A percentile compares a stretch with the other conserved stretches of the same genome.
phyloP scores from a whole-genome alignment of 2,329 filamentous ascomycete species.

The Cordyceps tenuipes region DNA sequence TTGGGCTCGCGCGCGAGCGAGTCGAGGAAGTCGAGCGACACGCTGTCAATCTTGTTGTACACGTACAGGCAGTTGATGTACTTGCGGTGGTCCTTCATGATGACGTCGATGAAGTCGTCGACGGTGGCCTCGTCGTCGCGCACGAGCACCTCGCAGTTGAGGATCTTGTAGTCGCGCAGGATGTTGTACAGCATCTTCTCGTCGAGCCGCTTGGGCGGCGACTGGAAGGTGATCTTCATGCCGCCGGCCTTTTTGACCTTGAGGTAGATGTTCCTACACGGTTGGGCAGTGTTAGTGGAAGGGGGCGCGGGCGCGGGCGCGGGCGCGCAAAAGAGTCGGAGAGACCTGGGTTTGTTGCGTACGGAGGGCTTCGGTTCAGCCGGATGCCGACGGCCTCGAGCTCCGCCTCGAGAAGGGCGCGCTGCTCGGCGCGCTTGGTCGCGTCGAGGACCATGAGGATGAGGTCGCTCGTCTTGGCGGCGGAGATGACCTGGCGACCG shows the following conservation, averaged over 20 bases:
- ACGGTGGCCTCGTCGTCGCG: conserved; percentile 93
- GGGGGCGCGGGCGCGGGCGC: not conserved
- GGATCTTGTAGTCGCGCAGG: conserved; percentile 94
- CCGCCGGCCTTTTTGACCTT: conserved; percentile 93
- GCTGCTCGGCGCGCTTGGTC: conserved; percentile 91
- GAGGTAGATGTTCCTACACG: conserved; percentile 80
- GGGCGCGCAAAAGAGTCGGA: no score
- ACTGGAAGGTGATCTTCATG: conserved; percentile 96
- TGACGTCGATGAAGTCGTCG: conserved; percentile 97
- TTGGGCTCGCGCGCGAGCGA: conserved; percentile 84
- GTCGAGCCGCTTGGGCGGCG: conserved; percentile 82
- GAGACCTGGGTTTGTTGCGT: no score
- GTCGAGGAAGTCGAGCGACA: conserved; percentile 89
- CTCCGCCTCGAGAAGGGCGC: conserved; percentile 81
- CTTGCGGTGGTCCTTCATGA: conserved; percentile 98
- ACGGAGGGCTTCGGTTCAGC: conserved; percentile 85
- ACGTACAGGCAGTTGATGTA: conserved; percentile 95
- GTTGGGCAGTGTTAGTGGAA: not conserved
- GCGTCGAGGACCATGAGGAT: conserved; percentile 96
- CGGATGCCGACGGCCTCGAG: conserved; percentile 92
- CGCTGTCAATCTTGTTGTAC: conserved; percentile 98
- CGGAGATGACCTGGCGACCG: conserved; percentile 92
- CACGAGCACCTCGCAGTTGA: conserved; percentile 93
- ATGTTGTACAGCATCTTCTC: conserved; percentile 99
- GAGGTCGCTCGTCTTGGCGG: conserved; percentile 95